A percentile compares a stretch with the other conserved stretches of the same genome.
Evolutionary conservation across 2,329 filamentous ascomycete genomes (phyloP).

Genomic region (Aureobasidium mangrovei): DNA sequence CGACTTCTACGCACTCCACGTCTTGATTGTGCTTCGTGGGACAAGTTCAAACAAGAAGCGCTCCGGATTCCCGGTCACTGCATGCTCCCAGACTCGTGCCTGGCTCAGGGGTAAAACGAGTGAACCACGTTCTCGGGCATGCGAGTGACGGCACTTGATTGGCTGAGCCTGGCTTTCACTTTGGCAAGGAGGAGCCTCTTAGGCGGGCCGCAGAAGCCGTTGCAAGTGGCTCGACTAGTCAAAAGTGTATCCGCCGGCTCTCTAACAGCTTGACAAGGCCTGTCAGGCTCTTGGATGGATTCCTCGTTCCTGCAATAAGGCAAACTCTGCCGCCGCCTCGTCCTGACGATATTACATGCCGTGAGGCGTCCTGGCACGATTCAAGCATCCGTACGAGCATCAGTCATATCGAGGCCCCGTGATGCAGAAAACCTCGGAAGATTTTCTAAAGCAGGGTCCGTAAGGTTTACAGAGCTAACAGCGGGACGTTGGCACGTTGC

Average conservation of each 20-base stretch:
- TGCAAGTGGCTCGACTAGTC: not conserved
- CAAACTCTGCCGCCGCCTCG: not conserved
- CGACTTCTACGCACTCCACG: not conserved
- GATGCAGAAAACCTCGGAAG: too few relatives aligned
- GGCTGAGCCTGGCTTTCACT: not conserved
- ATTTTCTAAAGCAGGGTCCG: too few relatives aligned
- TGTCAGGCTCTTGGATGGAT: not conserved
- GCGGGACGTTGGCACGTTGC: too few relatives aligned
- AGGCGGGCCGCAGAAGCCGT: slow-evolving; percentile 7
- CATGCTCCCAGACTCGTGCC: slow-evolving; percentile 1
- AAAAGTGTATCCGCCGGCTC: not conserved
- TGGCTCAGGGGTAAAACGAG: slow-evolving; percentile 10
- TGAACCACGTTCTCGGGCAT: slow-evolving; percentile 11
- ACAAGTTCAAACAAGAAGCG: not conserved
- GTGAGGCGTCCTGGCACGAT: not conserved
- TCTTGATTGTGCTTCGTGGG: not conserved
- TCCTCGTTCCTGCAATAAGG: not conserved
- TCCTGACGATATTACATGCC: not conserved
- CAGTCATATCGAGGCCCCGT: too few relatives aligned
- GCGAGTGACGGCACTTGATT: slow-evolving; percentile 3
- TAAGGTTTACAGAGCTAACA: too few relatives aligned
- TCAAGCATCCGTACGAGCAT: too few relatives aligned
- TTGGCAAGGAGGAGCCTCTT: slow-evolving; percentile 1
- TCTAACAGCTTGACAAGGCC: slow-evolving; percentile 3
- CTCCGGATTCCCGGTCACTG: not conserved